These are phyloP conservation scores for Cystoisospora suis DNA, from an alignment of 169 alveolate genomes.

Conservation along the genomic window DNA sequence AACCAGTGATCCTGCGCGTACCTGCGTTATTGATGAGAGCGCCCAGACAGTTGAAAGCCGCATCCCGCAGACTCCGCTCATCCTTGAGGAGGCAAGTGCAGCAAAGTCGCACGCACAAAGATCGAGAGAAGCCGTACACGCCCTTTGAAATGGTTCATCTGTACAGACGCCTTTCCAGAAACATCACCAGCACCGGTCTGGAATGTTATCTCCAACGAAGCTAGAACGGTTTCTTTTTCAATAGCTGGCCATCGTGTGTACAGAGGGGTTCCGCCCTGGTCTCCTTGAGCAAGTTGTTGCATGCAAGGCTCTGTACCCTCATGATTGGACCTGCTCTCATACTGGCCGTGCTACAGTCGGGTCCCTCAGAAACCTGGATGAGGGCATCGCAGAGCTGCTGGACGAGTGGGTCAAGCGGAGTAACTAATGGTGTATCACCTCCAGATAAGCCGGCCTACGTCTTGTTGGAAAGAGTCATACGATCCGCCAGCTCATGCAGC, in stretches of 20 bases:
- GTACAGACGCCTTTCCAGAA: too few species aligned
- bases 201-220: too few species aligned
- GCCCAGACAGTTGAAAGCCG: slow-evolving; percentile 62
- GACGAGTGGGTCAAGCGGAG: slow-evolving; percentile 60
- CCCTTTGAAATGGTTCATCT: too few species aligned
- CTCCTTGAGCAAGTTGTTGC: too few species aligned
- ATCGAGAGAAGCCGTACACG: not conserved
- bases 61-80: slow-evolving; percentile 65
- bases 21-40: slow-evolving; percentile 62
- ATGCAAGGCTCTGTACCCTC: too few species aligned
- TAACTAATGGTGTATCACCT: slow-evolving; percentile 4
- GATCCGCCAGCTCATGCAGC: slow-evolving; percentile 61
- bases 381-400: slow-evolving; percentile 63
- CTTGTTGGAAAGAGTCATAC: slow-evolving; percentile 29
- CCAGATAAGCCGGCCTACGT: slow-evolving; percentile 46
- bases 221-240: too few species aligned
- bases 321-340: too few species aligned
- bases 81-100: slow-evolving; percentile 34
- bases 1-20: not conserved
- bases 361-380: slow-evolving; percentile 58
- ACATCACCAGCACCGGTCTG: too few species aligned
- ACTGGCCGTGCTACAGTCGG: too few species aligned
- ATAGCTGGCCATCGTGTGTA: too few species aligned
- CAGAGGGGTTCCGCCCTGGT: too few species aligned
- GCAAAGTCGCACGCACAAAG: not conserved